phyloP scores from a whole-genome alignment of 768 basidiomycete genomes.

The Pholiota molesta region DNA sequence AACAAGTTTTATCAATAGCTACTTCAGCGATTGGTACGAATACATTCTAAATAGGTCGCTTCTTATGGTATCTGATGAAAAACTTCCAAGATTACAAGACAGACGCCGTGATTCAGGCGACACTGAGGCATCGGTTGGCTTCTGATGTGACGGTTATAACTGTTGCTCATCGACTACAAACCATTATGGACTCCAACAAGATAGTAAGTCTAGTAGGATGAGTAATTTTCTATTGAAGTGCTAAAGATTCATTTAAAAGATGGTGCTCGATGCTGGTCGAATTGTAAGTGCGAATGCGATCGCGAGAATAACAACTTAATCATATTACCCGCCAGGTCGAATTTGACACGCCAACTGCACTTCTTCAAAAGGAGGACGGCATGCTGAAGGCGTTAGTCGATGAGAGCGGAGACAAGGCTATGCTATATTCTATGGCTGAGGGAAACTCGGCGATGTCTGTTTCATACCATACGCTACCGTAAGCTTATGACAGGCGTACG shows the following conservation, averaged over 20 bases:
- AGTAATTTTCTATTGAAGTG: slow-evolving; percentile 11
- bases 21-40: slow-evolving; percentile 52
- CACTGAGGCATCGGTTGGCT: slow-evolving; percentile 68
- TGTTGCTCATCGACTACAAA: slow-evolving; percentile 72
- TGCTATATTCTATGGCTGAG: slow-evolving; percentile 27
- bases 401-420: slow-evolving; percentile 24
- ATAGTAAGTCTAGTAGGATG: slow-evolving; percentile 35
- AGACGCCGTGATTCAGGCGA: slow-evolving; percentile 72
- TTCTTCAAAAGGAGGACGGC: slow-evolving; percentile 20
- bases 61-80: neutral
- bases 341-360: slow-evolving; percentile 21
- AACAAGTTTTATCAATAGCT: slow-evolving; percentile 21
- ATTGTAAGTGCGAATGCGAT: slow-evolving; percentile 35
- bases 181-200: slow-evolving; percentile 68
- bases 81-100: slow-evolving; percentile 52
- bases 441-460: slow-evolving; percentile 11
- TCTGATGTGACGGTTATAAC: slow-evolving; percentile 63
- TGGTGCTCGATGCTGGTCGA: slow-evolving; percentile 60
- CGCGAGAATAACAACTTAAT: neutral
- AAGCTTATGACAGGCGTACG: slow-evolving; percentile 5
- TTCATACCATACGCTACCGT: slow-evolving; percentile 13
- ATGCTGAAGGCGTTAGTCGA: slow-evolving; percentile 25
- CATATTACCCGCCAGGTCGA: slow-evolving; percentile 17
- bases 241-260: slow-evolving; percentile 27
- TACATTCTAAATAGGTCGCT: neutral